These are phyloP conservation scores for Cyclotella atomus DNA, from an alignment of 108 stramenopile genomes.

Conservation along the genomic window DNA sequence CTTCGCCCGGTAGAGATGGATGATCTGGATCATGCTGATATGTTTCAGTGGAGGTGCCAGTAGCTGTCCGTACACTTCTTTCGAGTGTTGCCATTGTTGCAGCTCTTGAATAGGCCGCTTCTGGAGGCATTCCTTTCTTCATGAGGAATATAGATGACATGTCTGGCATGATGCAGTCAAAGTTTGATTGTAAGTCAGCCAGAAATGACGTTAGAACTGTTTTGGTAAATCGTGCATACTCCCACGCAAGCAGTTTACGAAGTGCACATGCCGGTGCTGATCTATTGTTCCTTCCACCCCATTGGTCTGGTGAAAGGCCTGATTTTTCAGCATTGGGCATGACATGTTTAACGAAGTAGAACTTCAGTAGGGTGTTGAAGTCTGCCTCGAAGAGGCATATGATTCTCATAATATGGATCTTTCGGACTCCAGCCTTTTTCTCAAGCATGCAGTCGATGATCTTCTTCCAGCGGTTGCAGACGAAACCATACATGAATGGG, in stretches of 20 bases:
- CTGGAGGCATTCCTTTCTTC: background rate
- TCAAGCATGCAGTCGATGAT: background rate
- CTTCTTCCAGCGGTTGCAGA: background rate
- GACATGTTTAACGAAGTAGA: background rate
- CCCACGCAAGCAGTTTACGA: background rate
- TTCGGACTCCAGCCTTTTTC: background rate
- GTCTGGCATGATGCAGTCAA: background rate
- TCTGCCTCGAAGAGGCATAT: background rate
- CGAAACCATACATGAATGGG: background rate
- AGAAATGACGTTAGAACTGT: background rate
- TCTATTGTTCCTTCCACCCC: background rate
- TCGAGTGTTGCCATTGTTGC: background rate
- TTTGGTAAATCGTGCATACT: background rate
- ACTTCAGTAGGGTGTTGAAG: background rate
- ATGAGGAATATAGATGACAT: background rate
- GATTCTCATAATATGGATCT: background rate
- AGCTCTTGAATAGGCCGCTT: background rate
- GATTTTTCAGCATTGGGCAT: background rate
- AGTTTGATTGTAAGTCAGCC: conserved; percentile 8
- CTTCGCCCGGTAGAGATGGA: background rate
- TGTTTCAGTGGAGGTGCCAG: background rate
- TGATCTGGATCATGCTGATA: background rate
- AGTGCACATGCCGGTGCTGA: background rate
- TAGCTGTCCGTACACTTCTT: background rate
- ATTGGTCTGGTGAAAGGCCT: background rate